Evolutionary conservation across 1,284 basidiomycete species (phyloP).

Genomic region (Leucoagaricus sp.): DNA sequence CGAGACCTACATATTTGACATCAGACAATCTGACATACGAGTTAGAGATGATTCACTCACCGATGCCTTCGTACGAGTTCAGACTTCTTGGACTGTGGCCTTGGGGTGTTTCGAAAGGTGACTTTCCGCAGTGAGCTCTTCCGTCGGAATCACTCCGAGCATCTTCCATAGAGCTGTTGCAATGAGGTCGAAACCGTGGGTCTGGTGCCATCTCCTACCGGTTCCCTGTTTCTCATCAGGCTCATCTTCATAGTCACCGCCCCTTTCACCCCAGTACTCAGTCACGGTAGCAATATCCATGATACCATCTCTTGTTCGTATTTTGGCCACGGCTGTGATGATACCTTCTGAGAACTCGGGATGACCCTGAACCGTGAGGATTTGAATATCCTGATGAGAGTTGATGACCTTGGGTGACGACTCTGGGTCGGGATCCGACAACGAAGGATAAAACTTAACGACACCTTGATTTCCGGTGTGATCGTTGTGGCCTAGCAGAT

Average conservation of each 20-base stretch:
- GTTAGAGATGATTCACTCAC: no score
- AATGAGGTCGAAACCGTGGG: constrained; percentile 65
- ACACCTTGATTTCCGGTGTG: constrained; percentile 71
- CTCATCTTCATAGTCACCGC: constrained; percentile 1
- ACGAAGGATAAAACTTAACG: constrained; percentile 44
- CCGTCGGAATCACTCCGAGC: constrained; percentile 42
- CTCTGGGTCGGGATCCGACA: no score
- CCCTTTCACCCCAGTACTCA: constrained; percentile 5
- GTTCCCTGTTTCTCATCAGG: constrained; percentile 36
- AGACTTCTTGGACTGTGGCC: no score
- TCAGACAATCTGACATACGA: no score
- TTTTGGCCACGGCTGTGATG: constrained; percentile 58
- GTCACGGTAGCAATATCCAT: constrained; percentile 48
- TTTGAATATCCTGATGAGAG: constrained; percentile 45
- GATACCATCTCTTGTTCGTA: constrained; percentile 42
- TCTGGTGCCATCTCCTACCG: constrained; percentile 44
- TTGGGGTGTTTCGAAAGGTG: no score
- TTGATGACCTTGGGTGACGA: background rate
- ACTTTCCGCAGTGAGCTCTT: no score
- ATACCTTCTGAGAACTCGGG: constrained; percentile 76
- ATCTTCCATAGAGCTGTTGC: constrained; percentile 66
- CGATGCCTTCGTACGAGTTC: no score
- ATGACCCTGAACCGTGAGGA: constrained; percentile 78
- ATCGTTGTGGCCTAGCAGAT: constrained; percentile 67
- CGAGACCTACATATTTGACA: no score